Percentiles rank a stretch among this genome's conserved stretches.
These are phyloP conservation scores for Corymbia calophylla DNA, from an alignment of 441 rosid genomes.

Conservation along the genomic window DNA sequence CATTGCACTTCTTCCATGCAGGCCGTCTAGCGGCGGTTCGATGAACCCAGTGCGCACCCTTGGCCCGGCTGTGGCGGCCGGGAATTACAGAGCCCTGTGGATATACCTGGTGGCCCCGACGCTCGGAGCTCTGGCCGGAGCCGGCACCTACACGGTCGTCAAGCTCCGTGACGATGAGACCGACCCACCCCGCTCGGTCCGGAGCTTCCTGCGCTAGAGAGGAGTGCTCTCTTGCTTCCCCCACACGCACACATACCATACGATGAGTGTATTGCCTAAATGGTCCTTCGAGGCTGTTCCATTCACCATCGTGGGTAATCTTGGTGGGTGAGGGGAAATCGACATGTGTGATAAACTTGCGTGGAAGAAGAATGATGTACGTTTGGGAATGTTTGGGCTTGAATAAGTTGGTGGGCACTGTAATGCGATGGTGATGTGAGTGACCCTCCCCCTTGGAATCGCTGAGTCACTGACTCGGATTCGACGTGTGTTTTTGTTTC, in stretches of 20 bases:
- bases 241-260: background rate
- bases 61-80: constrained; percentile 95
- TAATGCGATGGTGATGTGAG: background rate
- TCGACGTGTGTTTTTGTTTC: background rate
- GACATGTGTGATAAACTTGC: background rate
- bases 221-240: background rate
- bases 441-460: background rate
- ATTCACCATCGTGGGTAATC: background rate
- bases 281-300: background rate
- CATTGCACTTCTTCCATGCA: constrained; percentile 4
- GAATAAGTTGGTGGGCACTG: background rate
- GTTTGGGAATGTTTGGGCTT: background rate
- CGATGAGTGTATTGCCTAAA: background rate
- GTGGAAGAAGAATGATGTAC: background rate
- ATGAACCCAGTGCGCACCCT: constrained; percentile 94
- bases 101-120: constrained; percentile 85
- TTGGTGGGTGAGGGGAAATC: background rate
- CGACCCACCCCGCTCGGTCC: constrained; percentile 57
- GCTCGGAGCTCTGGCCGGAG: constrained; percentile 78
- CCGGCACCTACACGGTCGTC: constrained; percentile 67
- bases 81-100: constrained; percentile 72
- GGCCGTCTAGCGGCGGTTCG: constrained; percentile 85
- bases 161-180: constrained; percentile 61
- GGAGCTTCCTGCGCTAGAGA: constrained; percentile 84
- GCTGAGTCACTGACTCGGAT: background rate